These are phyloP conservation scores for Carex cristatella DNA, from an alignment of 176 grass and related monocot species.

Conservation along the genomic window DNA sequence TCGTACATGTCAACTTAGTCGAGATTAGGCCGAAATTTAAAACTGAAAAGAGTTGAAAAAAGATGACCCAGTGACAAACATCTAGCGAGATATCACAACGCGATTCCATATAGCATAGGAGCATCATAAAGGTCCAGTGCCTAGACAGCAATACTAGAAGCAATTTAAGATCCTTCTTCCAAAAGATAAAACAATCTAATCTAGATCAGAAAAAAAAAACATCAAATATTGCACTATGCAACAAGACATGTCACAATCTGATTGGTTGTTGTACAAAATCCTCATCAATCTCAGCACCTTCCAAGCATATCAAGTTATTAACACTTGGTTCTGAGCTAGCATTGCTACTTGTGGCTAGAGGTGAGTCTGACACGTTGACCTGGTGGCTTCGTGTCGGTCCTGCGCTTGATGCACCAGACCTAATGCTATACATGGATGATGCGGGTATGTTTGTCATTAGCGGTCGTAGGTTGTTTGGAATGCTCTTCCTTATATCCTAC, in stretches of 20 bases:
- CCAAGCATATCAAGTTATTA: slow-evolving; percentile 72
- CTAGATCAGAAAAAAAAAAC: slow-evolving; percentile 2
- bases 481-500: slow-evolving; percentile 90
- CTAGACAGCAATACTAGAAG: slow-evolving; percentile 1
- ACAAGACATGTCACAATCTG: slow-evolving; percentile 21
- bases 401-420: slow-evolving; percentile 30
- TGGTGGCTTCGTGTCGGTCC: slow-evolving; percentile 57
- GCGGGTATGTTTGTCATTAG: slow-evolving; percentile 86
- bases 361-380: slow-evolving; percentile 64
- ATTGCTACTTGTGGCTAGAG: slow-evolving; percentile 87
- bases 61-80: not conserved
- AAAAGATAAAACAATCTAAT: slow-evolving; percentile 20
- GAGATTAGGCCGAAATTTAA: not conserved
- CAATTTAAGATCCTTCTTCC: not conserved
- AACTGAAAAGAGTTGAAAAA: not conserved
- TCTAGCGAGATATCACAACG: not conserved
- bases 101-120: not conserved
- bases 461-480: slow-evolving; percentile 79
- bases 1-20: not conserved
- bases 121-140: slow-evolving; percentile 6
- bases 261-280: slow-evolving; percentile 37
- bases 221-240: slow-evolving; percentile 4
- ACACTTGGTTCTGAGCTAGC: slow-evolving; percentile 85
- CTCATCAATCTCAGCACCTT: slow-evolving; percentile 64
- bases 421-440: slow-evolving; percentile 78